Evolutionary conservation across 345 rosid species (phyloP), one percentile per base, ranked within the genome.

Genomic region (Gossypium stocksii): DNA sequence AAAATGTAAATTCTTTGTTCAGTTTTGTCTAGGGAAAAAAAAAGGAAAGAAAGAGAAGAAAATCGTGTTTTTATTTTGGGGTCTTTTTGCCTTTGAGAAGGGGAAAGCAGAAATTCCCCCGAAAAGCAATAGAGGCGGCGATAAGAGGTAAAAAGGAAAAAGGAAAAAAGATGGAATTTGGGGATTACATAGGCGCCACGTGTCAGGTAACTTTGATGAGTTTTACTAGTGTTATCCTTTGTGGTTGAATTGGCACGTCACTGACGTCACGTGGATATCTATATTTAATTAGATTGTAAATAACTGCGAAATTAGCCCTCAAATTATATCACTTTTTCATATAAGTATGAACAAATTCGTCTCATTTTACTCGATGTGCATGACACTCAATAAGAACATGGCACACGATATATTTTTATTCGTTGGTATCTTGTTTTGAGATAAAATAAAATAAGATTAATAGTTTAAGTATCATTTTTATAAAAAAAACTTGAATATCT

Each of bases 81-180:
- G 68, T 19, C 17, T 2, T 64, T 41, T 38, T 64, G 48, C 7
- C 16, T 23, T 2, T 0, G 59, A 22, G 44, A 53, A 15, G 23
- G 25, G 17, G 29, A 19, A 70, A 29, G 23, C 15, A 1, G 51
- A 4, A 54, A 56, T 11, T 41, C 49, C 41, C 53, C 53, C 29
- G 4, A 71, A 5, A 34, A 17, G 46, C 48, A 70, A 19, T 27
- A 38, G 54, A 71, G 74, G 74, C 74, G 74, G 74, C 27, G 63
- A 71, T 19, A 57, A 7, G 48, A 72, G 66, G 43, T 43, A 4
- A 71, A 57, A 49, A 14, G 4, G 3, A 49, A 13, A 49, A 13
- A 34, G 4, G 22, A 13, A 29, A 1, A 16, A 53, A 20, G 11
- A 10, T n/a, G 59, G 45, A 38, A 52, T n/a, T 16, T 58, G 38